These are phyloP conservation scores for Wakefieldia striispora DNA, from an alignment of 768 basidiomycete species.

Conservation along the genomic window DNA sequence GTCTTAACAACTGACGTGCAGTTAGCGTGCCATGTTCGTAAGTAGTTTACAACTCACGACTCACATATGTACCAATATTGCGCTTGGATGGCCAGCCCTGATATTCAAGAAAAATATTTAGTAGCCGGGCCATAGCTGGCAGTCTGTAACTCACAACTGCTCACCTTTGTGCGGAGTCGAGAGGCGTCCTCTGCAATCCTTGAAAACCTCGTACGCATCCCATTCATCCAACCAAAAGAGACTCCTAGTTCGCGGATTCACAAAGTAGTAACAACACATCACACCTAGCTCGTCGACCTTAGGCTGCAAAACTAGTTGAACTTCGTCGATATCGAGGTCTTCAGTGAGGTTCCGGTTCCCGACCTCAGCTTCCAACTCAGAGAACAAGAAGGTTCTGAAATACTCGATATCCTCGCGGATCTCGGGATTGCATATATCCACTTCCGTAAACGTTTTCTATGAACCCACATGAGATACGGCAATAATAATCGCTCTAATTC, in stretches of 20 bases:
- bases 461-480: slow-evolving; percentile 10
- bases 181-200: slow-evolving; percentile 19
- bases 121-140: neutral
- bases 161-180: slow-evolving; percentile 27
- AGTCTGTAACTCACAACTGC: neutral
- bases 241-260: slow-evolving; percentile 41
- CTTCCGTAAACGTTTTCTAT: slow-evolving; percentile 56
- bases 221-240: slow-evolving; percentile 56
- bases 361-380: slow-evolving; percentile 19
- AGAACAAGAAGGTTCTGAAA: slow-evolving; percentile 26
- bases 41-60: neutral
- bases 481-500: neutral
- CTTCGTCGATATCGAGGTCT: slow-evolving; percentile 28
- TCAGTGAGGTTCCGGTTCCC: slow-evolving; percentile 10
- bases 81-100: slow-evolving; percentile 35
- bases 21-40: slow-evolving; percentile 4
- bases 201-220: slow-evolving; percentile 32
- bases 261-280: slow-evolving; percentile 49
- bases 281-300: slow-evolving; percentile 15
- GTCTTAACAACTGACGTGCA: neutral
- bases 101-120: neutral
- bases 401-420: slow-evolving; percentile 35
- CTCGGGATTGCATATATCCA: slow-evolving; percentile 43
- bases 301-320: slow-evolving; percentile 49
- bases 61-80: slow-evolving; percentile 37